Evolutionary conservation across 441 rosid species (phyloP).

Genomic region (Jatropha multifida): DNA sequence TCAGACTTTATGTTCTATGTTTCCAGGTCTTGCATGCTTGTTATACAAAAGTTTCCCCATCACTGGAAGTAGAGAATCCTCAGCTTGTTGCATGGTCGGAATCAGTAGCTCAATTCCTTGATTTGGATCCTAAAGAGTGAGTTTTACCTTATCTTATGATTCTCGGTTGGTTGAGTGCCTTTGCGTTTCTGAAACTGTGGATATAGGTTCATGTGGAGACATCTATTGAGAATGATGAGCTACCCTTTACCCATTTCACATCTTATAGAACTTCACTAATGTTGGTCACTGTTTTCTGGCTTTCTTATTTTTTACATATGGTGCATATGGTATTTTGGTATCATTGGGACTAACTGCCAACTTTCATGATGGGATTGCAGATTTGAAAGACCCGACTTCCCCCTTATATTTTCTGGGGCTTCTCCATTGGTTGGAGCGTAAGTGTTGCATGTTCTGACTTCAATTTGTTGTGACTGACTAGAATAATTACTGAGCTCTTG

Average conservation of each 20-base stretch:
- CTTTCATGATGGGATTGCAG: constrained; percentile 41
- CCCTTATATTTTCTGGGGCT: constrained; percentile 76
- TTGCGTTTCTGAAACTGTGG: neutral
- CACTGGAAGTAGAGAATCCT: constrained; percentile 77
- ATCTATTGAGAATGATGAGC: neutral
- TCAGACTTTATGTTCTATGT: neutral
- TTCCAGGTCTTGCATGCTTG: constrained; percentile 83
- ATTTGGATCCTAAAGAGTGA: constrained; percentile 90
- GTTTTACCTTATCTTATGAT: constrained; percentile 20
- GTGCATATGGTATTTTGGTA: neutral
- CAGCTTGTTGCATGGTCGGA: constrained; percentile 95
- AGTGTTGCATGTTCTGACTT: constrained; percentile 30
- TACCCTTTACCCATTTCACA: neutral
- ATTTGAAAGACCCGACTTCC: constrained; percentile 87
- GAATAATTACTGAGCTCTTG: neutral
- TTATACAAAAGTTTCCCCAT: constrained; percentile 81
- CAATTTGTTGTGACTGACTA: neutral
- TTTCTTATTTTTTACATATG: neutral
- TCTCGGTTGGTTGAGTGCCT: neutral
- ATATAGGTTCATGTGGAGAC: neutral
- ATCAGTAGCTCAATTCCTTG: constrained; percentile 76
- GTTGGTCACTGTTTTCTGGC: neutral
- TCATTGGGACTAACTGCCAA: neutral
- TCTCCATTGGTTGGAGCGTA: constrained; percentile 77
- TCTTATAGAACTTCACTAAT: neutral